Evolutionary conservation across 768 basidiomycete genomes (phyloP), one percentile per base, ranked within the genome.

Genomic region (Pleurotus eryngii): DNA sequence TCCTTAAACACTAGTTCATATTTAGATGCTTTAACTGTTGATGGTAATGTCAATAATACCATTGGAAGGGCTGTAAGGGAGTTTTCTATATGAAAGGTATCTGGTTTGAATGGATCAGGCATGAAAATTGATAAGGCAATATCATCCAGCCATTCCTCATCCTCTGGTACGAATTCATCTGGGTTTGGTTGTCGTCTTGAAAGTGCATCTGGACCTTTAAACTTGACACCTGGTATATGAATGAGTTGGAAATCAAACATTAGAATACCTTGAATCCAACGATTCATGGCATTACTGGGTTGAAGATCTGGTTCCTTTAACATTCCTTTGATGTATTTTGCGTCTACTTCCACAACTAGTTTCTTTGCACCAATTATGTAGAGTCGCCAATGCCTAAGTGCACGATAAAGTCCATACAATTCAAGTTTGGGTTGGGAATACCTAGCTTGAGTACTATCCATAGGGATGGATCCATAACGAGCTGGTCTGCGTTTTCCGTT

Each of bases 391-490:
- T 60, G 59, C n/a, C 64, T 39, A 4, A 75, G 47, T 2, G 68
- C 62, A 0, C 68, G 61, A 46, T 59, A 74, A 0, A 72, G 40
- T 0, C 74, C 67, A 48, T 70, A 75, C 0, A 74, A 59, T 59
- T 75, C 73, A 0, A 72, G 45, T 40, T 75, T 75, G 0, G 68
- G 63, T 45, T 74, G 72, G 5, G 69, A 71, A 58, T 70, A 74
- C 12, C 61, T 46, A 3, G 60, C 38, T 56, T 72, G 64, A 1
- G 46, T 39, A 1, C 69, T 17, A 58, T 69, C 71, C 24, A 68
- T 50, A 0, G 68, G 59, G 15, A 75, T 49, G 0, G 71, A 75
- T 0, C 70, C 69, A 58, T 65, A 75, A 1, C 61, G 42, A 0
- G 67, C 63, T 1, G 67, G 66, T 30, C 60, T 17, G 20, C 63